Percentiles rank a stretch among this genome's conserved stretches.
These are phyloP conservation scores for Rhodotorula paludigena DNA, from an alignment of 768 basidiomycete genomes.

Conservation along the genomic window DNA sequence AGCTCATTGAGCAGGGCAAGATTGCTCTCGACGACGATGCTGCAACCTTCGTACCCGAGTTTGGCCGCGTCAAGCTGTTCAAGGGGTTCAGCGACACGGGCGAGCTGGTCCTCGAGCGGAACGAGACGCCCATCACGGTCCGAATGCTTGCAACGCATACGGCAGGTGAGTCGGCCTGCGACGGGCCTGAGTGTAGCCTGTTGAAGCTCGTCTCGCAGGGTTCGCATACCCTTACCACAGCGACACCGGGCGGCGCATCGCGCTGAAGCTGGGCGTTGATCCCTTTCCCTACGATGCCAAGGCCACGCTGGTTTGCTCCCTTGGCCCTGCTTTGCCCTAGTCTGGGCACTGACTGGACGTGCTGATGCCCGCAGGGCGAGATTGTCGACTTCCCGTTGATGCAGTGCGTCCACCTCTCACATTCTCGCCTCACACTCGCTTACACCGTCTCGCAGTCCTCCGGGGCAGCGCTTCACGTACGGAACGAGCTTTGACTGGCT, in stretches of 20 bases:
- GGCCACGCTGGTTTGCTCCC: background rate
- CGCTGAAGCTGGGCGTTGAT: background rate
- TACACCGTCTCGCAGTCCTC: background rate
- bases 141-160: constrained; percentile 45
- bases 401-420: background rate
- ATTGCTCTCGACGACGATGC: constrained; percentile 42
- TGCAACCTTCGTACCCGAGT: constrained; percentile 41
- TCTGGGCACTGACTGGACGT: background rate
- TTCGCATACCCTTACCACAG: background rate
- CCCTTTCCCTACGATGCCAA: background rate
- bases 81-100: constrained; percentile 37
- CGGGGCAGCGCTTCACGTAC: constrained; percentile 33
- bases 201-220: background rate
- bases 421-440: background rate
- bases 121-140: constrained; percentile 41
- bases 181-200: background rate
- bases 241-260: background rate
- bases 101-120: constrained; percentile 26
- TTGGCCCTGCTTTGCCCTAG: too few species aligned
- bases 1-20: constrained; percentile 44
- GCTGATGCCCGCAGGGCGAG: background rate
- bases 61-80: constrained; percentile 37
- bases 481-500: constrained; percentile 43
- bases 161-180: constrained; percentile 8
- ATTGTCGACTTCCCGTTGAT: background rate